phyloP scores from a whole-genome alignment of 2,329 filamentous ascomycete species.

The Alternaria longipes region DNA sequence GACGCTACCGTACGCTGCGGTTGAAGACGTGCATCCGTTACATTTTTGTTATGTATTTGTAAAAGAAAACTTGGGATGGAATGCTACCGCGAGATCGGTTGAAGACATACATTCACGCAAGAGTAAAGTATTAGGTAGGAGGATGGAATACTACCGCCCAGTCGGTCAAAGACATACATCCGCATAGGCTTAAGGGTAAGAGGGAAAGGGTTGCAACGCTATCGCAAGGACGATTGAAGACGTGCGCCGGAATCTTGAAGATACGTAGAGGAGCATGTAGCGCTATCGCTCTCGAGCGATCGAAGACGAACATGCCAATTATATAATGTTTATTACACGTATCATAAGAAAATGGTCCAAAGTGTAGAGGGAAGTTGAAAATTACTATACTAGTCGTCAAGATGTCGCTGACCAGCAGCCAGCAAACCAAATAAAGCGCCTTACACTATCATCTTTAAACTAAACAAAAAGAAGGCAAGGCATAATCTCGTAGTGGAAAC shows the following conservation, averaged over 20 bases:
- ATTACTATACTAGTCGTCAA: neutral
- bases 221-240: conserved; percentile 27
- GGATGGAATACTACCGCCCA: conserved; percentile 36
- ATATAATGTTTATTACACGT: conserved; percentile 10
- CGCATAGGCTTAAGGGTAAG: neutral
- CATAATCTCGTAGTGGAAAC: neutral
- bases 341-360: neutral
- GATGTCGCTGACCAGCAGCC: conserved; percentile 13
- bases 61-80: conserved; percentile 13
- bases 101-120: conserved; percentile 35
- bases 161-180: conserved; percentile 38
- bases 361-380: neutral
- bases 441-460: neutral
- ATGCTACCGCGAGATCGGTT: conserved; percentile 39
- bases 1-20: conserved; percentile 34
- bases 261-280: conserved; percentile 4
- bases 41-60: neutral
- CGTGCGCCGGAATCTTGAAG: conserved; percentile 8
- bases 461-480: neutral
- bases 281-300: conserved; percentile 11
- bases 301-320: conserved; percentile 15
- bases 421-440: neutral
- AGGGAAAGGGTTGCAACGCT: conserved; percentile 17
- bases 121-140: neutral
- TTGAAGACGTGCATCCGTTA: conserved; percentile 15